A percentile compares a stretch with the other conserved stretches of the same genome.
phyloP scores from a whole-genome alignment of 2,329 filamentous ascomycete genomes.

The Cyclaneusma minus region DNA sequence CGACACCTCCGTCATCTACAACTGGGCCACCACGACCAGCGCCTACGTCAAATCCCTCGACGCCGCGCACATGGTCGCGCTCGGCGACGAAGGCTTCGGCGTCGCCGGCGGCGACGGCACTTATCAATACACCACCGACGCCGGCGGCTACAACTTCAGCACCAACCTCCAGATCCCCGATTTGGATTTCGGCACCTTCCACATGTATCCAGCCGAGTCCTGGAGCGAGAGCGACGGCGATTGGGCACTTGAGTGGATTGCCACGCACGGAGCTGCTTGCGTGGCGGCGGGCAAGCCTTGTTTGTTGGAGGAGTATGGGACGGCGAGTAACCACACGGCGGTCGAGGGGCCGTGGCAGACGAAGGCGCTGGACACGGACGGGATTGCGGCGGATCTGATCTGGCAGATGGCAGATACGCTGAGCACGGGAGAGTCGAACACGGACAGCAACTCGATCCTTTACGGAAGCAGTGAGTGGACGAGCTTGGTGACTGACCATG shows the following conservation, averaged over 20 bases:
- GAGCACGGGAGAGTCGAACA: constrained; percentile 7
- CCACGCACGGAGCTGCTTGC: constrained; percentile 25
- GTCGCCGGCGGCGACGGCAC: constrained; percentile 20
- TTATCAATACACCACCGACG: constrained; percentile 26
- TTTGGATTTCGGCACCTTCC: constrained; percentile 35
- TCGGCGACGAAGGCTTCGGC: constrained; percentile 46
- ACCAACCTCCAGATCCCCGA: constrained; percentile 29
- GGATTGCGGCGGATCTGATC: constrained; percentile 12
- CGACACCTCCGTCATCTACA: constrained; percentile 35
- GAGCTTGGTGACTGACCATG: constrained; percentile 10
- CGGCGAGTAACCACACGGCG: constrained; percentile 10
- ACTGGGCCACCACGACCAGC: constrained; percentile 42
- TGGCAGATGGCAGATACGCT: constrained; percentile 11
- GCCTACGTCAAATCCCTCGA: constrained; percentile 50
- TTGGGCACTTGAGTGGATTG: constrained; percentile 31
- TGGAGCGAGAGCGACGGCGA: constrained; percentile 23
- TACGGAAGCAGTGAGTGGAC: constrained; percentile 10
- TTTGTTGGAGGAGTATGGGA: constrained; percentile 24
- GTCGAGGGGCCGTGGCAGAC: constrained; percentile 12
- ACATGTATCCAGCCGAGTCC: constrained; percentile 31
- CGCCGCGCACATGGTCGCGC: constrained; percentile 41
- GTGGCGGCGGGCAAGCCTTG: constrained; percentile 22
- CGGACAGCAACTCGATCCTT: constrained; percentile 14
- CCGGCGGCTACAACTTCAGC: constrained; percentile 31
- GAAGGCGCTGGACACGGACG: constrained; percentile 9